Evolutionary conservation across 495 filamentous ascomycete genomes (phyloP).

Genomic region (Xylaria acuta): DNA sequence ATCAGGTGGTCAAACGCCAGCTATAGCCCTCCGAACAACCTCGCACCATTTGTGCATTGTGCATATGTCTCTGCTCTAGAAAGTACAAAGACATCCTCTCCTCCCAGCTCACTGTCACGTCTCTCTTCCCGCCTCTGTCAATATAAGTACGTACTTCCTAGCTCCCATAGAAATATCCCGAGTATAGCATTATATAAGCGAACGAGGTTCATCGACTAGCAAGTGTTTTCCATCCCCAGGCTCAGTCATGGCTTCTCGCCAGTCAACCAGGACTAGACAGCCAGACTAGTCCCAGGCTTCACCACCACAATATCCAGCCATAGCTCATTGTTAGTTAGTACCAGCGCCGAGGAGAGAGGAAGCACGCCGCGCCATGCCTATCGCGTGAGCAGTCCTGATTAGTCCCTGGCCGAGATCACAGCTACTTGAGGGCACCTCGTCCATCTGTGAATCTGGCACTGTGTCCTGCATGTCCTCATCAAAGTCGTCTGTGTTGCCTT

Average conservation of each 20-base stretch:
- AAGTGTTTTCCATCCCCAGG: neutral
- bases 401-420: neutral
- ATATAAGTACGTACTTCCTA: neutral
- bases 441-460: neutral
- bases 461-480: slow-evolving; percentile 5
- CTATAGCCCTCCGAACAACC: neutral
- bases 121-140: neutral
- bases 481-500: slow-evolving; percentile 14
- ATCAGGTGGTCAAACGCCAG: neutral
- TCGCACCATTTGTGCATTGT: neutral
- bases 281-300: neutral
- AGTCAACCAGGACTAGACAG: neutral
- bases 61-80: neutral
- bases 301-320: neutral
- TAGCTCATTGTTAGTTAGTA: neutral
- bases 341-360: neutral
- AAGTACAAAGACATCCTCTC: neutral
- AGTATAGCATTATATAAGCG: neutral
- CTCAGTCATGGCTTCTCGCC: neutral
- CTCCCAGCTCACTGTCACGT: neutral
- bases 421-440: neutral
- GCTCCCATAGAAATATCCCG: neutral
- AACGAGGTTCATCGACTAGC: neutral
- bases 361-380: neutral
- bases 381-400: neutral